Evolutionary conservation across 805 yeast species (phyloP).

Genomic region (Tetrapisispora arboricola): DNA sequence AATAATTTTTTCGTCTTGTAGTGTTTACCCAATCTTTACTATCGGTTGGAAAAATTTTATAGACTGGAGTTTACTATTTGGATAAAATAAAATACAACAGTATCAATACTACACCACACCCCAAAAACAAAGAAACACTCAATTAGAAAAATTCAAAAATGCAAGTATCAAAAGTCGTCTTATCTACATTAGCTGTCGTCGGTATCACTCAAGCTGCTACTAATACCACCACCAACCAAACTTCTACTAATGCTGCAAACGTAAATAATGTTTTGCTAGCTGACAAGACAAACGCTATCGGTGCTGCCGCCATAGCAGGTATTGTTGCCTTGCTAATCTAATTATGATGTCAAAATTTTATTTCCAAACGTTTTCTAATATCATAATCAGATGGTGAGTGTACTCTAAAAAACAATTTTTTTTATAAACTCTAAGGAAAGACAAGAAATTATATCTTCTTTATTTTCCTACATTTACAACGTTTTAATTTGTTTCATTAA

Average conservation of each 20-base stretch:
- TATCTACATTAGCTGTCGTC: conserved; percentile 16
- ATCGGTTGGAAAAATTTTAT: too few relatives aligned
- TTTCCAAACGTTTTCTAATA: too few relatives aligned
- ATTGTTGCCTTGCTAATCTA: conserved; percentile 21
- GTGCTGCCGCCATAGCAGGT: conserved; percentile 24
- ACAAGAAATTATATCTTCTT: too few relatives aligned
- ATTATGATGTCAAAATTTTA: neutral
- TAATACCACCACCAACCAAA: neutral
- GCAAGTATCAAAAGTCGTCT: conserved; percentile 17
- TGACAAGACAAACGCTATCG: conserved; percentile 14
- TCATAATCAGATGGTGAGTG: too few relatives aligned
- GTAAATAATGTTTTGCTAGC: conserved; percentile 5
- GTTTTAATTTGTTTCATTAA: too few relatives aligned
- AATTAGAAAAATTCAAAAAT: conserved; percentile 4
- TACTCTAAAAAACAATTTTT: too few relatives aligned
- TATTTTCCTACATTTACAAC: too few relatives aligned
- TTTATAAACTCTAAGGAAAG: too few relatives aligned
- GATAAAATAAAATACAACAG: neutral
- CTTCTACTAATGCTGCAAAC: conserved; percentile 6
- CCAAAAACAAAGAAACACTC: neutral
- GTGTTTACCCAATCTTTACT: too few relatives aligned
- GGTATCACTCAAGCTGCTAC: conserved; percentile 13
- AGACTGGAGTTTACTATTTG: too few relatives aligned
- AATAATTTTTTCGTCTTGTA: too few relatives aligned
- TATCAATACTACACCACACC: neutral